phyloP scores from a whole-genome alignment of 768 basidiomycete species.

The Podaxis pistillaris region DNA sequence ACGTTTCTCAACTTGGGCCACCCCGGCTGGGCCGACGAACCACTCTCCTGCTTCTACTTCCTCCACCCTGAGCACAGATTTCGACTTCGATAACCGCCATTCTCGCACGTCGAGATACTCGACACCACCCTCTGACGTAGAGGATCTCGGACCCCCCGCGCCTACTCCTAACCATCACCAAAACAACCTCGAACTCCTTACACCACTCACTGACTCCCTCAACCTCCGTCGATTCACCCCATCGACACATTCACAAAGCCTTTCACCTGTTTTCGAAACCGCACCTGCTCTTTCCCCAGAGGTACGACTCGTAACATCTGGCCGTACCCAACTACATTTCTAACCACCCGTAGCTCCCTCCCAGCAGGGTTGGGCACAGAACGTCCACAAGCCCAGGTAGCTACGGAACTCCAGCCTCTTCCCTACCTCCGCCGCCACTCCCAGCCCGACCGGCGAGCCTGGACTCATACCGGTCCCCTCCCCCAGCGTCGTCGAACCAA shows the following conservation, averaged over 20 bases:
- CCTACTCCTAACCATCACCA: not conserved
- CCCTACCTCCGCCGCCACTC: not conserved
- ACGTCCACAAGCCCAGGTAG: not conserved
- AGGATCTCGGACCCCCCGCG: not conserved
- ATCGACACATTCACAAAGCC: not conserved
- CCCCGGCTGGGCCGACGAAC: not conserved
- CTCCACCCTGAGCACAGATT: not conserved
- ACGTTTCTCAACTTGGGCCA: not conserved
- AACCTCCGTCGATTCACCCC: not conserved
- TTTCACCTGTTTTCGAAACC: not conserved
- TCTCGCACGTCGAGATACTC: not conserved
- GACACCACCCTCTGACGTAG: not conserved
- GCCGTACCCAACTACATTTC: not conserved
- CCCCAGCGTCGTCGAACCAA: not conserved
- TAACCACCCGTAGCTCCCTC: not conserved
- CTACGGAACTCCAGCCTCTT: not conserved
- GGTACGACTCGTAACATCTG: not conserved
- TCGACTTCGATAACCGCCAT: not conserved
- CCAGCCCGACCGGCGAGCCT: not conserved
- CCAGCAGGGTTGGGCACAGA: not conserved
- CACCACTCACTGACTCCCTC: not conserved
- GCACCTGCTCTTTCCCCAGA: not conserved
- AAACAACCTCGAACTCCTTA: not conserved
- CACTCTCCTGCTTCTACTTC: not conserved
- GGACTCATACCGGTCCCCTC: not conserved